Evolutionary conservation across 306 rosid species (phyloP), one percentile per base, ranked within the genome.

Genomic region (Hippophae tibetana): DNA sequence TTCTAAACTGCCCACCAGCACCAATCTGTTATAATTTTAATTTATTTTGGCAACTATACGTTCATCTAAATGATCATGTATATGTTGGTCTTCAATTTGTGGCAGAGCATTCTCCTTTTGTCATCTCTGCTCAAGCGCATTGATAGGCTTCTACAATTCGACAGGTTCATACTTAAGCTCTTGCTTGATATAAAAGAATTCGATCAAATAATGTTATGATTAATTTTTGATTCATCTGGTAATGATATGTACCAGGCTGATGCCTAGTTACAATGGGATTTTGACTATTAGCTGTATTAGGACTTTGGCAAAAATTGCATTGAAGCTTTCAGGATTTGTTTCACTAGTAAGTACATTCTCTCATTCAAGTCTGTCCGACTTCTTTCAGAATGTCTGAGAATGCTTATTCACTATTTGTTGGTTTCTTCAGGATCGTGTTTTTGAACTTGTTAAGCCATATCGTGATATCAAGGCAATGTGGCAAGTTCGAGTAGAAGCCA

Each of bases 211-310:
- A 56, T 56, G 44, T 57, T 76, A 56, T 58, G 58, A 64, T 62
- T 62, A 53, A 60, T 62, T 72, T 80, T 31, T 63, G 54, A 53
- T 65, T 10, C 66, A 13, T 72, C 46, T 72, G 68, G 66, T 62
- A 63, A 64, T 81, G 69, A 66, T 62, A 52, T 81, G 61, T 70
- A 52, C 57, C 84, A 92, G 98, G 81, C 85, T 92, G 77, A 92
- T 92, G 96, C 96, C 96, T 49, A 87, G 96, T 75, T 81, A 87
- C 80, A 92, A 87, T 18, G 98, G 98, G 77, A 76, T 92, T 61
- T 78, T 92, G 84, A 81, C 98, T 2, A 69, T 88, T 52, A 85
- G 95, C 71, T 92, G 98, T 69, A 83, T 92, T 62, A 79, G 89
- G 69, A 83, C 96, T 65, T 72, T 92, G 83, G 72, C 96, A 42